Conservation (phyloP, 108 stramenopile species). For the Nitzschia sp. region DNA sequence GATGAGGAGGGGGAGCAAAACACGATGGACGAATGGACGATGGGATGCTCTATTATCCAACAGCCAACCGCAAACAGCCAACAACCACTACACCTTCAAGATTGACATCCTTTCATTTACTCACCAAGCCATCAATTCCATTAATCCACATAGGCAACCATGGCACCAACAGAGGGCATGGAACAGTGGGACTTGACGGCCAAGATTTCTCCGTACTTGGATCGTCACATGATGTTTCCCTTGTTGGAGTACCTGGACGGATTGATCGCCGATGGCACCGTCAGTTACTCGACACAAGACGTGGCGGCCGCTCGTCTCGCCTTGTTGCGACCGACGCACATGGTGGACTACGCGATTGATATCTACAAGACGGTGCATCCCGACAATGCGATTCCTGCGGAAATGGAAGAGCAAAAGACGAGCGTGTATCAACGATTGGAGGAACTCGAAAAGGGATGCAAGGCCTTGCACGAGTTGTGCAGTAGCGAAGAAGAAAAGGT, state of each 20-base stretch:
- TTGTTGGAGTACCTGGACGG: conserved; percentile 89
- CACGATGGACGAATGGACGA: too few species aligned
- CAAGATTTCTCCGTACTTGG: conserved; percentile 84
- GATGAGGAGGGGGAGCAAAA: too few species aligned
- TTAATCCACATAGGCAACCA: neutral
- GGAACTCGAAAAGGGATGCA: conserved; percentile 72
- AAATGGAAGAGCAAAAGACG: conserved; percentile 82
- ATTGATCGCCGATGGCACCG: conserved; percentile 54
- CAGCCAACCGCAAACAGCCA: too few species aligned
- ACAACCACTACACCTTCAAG: too few species aligned
- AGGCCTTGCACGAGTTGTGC: conserved; percentile 65
- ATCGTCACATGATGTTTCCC: conserved; percentile 96
- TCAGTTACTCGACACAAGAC: conserved; percentile 65
- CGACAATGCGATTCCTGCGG: conserved; percentile 51
- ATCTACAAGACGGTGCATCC: conserved; percentile 75
- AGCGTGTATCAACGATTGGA: conserved; percentile 70
- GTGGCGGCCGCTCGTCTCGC: conserved; percentile 79
- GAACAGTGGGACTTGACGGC: conserved; percentile 87
- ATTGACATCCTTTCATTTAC: too few species aligned
- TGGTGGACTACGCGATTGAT: conserved; percentile 94
- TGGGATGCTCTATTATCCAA: too few species aligned
- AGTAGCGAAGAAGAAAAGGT: conserved; percentile 77
- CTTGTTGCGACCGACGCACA: conserved; percentile 84
- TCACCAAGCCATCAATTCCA: too few species aligned
- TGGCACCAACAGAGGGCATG: conserved; percentile 27